Conservation (phyloP, 768 basidiomycete species). For the Suillus brevipes region DNA sequence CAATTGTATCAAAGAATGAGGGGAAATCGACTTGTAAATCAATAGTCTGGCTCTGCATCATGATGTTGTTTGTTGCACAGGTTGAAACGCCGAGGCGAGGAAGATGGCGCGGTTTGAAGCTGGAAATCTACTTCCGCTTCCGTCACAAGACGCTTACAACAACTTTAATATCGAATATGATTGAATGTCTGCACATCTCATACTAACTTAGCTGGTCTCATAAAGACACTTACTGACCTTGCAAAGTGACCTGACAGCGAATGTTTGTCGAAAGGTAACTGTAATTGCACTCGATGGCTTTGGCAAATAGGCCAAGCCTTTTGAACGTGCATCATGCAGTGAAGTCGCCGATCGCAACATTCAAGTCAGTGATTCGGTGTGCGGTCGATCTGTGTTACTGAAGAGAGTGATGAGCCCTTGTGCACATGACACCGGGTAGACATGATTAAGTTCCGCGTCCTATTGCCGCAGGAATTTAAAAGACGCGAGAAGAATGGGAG, state of each 20-base stretch:
- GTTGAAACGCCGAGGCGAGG: no score
- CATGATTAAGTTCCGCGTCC: no score
- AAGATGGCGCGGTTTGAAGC: background rate
- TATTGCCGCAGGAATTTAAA: no score
- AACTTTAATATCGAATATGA: no score
- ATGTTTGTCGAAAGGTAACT: background rate
- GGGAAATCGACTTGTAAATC: background rate
- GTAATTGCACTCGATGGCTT: background rate
- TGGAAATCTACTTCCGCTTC: background rate
- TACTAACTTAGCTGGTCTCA: background rate
- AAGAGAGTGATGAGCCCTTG: no score
- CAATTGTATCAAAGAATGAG: background rate
- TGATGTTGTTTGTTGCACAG: background rate
- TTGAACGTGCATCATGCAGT: no score
- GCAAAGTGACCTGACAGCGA: background rate
- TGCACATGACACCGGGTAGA: no score
- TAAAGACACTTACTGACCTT: background rate
- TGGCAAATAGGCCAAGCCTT: background rate
- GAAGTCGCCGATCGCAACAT: no score
- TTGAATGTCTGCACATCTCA: background rate
- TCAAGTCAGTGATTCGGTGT: no score
- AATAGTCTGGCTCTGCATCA: background rate
- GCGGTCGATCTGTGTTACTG: no score
- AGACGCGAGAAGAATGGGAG: no score
- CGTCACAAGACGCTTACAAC: no score